Evolutionary conservation across 495 filamentous ascomycete genomes (phyloP).

Genomic region (Pseudoneurospora amorphoporcata): DNA sequence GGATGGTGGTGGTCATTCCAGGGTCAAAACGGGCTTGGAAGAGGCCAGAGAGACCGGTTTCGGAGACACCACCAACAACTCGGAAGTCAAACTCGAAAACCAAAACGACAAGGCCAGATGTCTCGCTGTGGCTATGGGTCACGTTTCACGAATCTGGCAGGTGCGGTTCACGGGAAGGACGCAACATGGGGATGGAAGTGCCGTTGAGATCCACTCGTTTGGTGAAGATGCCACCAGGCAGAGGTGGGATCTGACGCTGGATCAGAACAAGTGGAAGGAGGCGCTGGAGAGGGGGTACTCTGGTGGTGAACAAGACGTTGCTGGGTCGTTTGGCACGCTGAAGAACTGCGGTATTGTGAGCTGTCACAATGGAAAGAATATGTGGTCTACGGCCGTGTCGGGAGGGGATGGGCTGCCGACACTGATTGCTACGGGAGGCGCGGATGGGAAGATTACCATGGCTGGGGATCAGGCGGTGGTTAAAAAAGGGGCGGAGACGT

Average conservation of each 20-base stretch:
- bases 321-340: slow-evolving; percentile 26
- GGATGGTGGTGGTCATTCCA: not conserved
- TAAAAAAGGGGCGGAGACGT: not conserved
- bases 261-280: slow-evolving; percentile 4
- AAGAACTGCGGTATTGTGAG: slow-evolving; percentile 40
- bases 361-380: slow-evolving; percentile 76
- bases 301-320: slow-evolving; percentile 3
- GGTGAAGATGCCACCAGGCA: slow-evolving; percentile 71
- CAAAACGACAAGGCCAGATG: slow-evolving; percentile 17
- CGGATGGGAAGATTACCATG: slow-evolving; percentile 56
- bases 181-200: not conserved
- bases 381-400: slow-evolving; percentile 66
- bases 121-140: slow-evolving; percentile 67
- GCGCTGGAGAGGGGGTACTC: not conserved
- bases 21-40: slow-evolving; percentile 1
- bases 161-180: slow-evolving; percentile 46
- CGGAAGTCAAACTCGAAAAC: slow-evolving; percentile 14
- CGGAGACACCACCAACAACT: slow-evolving; percentile 14
- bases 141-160: slow-evolving; percentile 83
- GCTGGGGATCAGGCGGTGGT: slow-evolving; percentile 15
- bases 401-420: slow-evolving; percentile 13
- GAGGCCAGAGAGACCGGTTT: slow-evolving; percentile 43
- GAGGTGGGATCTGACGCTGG: slow-evolving; percentile 51
- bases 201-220: slow-evolving; percentile 52
- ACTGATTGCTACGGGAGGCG: slow-evolving; percentile 70